phyloP scores from a whole-genome alignment of 305 asterid species.

The Euphrasia arctica region DNA sequence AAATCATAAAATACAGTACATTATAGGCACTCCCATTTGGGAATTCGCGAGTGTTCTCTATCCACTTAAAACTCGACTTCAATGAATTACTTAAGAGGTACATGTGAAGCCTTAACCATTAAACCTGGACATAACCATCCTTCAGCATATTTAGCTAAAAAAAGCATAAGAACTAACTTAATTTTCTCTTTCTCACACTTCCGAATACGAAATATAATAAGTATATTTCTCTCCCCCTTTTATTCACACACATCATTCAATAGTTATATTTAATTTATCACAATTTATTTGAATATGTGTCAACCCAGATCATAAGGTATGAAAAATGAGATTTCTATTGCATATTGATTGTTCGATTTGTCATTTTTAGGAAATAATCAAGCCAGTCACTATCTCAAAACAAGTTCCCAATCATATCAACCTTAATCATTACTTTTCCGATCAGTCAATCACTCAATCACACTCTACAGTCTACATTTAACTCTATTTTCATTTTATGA shows the following conservation, averaged over 20 bases:
- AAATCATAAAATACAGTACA: neutral
- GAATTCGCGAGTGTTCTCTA: neutral
- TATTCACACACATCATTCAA: neutral
- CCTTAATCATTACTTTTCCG: neutral
- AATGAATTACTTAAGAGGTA: constrained; percentile 8
- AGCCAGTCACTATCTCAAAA: neutral
- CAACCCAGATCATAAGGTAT: neutral
- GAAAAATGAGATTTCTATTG: neutral
- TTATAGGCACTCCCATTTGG: constrained; percentile 5
- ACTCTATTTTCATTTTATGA: neutral
- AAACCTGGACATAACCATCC: constrained; percentile 8
- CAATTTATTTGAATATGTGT: neutral
- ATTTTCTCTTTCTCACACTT: neutral
- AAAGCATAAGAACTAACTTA: neutral
- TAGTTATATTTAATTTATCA: neutral
- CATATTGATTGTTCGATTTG: neutral
- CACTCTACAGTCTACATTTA: neutral
- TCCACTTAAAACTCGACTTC: constrained; percentile 10
- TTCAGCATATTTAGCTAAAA: constrained; percentile 9
- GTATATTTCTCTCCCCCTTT: neutral
- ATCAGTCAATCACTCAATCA: neutral
- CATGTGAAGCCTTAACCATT: neutral
- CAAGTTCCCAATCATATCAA: neutral
- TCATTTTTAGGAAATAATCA: neutral
- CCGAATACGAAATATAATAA: neutral